These are phyloP conservation scores for Parietichytrium sp. DNA, from an alignment of 108 stramenopile species.

Conservation along the genomic window DNA sequence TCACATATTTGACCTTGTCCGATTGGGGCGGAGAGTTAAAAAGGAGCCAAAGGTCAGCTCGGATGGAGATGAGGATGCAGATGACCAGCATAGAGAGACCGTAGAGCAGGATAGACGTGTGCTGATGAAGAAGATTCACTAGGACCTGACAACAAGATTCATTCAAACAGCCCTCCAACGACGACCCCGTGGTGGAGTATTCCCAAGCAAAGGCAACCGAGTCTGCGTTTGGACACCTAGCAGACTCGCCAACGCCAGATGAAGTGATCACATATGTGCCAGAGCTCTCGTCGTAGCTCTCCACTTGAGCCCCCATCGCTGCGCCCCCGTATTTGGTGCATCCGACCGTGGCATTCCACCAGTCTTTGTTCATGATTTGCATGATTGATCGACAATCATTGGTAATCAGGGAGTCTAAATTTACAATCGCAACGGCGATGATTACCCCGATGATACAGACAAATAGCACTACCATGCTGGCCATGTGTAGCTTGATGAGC, in stretches of 20 bases:
- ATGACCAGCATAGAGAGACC: not conserved
- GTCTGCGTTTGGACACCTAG: not conserved
- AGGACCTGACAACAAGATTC: not conserved
- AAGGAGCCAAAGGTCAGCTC: slow-evolving; percentile 11
- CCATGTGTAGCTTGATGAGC: slow-evolving; percentile 10
- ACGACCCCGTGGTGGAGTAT: not conserved
- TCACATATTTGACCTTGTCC: not conserved
- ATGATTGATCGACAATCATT: not conserved
- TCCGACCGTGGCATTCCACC: not conserved
- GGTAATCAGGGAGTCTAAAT: not conserved
- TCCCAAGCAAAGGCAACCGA: slow-evolving; percentile 22
- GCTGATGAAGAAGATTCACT: not conserved
- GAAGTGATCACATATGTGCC: not conserved
- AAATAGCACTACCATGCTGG: not conserved
- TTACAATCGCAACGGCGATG: not conserved
- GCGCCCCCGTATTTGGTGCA: slow-evolving; percentile 25
- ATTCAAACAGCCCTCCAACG: slow-evolving; percentile 5
- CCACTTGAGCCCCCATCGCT: slow-evolving; percentile 3
- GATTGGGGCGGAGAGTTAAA: not conserved
- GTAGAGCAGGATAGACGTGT: not conserved
- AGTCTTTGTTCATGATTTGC: not conserved
- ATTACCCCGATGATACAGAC: not conserved
- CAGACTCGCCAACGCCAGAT: slow-evolving; percentile 14
- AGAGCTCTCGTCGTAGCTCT: not conserved
- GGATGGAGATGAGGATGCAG: not conserved